These are phyloP conservation scores for Uncinocarpus reesii DNA, from an alignment of 2,329 filamentous ascomycete genomes.

Conservation along the genomic window DNA sequence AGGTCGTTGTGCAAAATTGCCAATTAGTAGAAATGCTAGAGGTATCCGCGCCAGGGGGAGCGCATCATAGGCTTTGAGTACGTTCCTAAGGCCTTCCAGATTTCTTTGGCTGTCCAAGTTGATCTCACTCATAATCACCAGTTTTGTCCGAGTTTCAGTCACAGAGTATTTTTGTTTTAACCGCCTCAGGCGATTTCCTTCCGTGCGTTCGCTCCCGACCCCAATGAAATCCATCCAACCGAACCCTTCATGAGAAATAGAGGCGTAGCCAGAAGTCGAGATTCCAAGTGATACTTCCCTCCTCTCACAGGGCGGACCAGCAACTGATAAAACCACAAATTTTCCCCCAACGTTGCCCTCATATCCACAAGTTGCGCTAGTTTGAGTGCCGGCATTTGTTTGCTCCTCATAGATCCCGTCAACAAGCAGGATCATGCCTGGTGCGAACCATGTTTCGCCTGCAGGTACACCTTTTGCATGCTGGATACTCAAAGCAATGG, in stretches of 20 bases:
- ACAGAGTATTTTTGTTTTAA: constrained; percentile 61
- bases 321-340: constrained; percentile 83
- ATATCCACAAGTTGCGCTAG: constrained; percentile 69
- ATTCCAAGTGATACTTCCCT: constrained; percentile 69
- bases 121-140: constrained; percentile 75
- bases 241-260: constrained; percentile 47
- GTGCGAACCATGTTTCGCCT: constrained; percentile 81
- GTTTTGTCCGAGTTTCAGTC: constrained; percentile 35
- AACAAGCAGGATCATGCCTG: constrained; percentile 90
- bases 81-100: constrained; percentile 66
- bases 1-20: constrained; percentile 62
- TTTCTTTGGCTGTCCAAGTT: constrained; percentile 77
- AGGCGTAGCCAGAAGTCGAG: constrained; percentile 37
- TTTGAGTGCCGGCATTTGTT: constrained; percentile 51
- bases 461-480: constrained; percentile 74
- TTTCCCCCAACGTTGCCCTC: constrained; percentile 86
- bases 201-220: constrained; percentile 76
- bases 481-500: constrained; percentile 70
- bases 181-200: constrained; percentile 70
- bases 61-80: constrained; percentile 63
- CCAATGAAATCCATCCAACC: constrained; percentile 97
- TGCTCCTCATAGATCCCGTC: constrained; percentile 91
- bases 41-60: constrained; percentile 57
- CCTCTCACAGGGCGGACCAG: constrained; percentile 82
- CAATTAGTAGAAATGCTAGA: constrained; percentile 69